A percentile compares a stretch with the other conserved stretches of the same genome.
Conservation (phyloP, 352 stramenopile genomes). For the Globisporangium perplexum region DNA sequence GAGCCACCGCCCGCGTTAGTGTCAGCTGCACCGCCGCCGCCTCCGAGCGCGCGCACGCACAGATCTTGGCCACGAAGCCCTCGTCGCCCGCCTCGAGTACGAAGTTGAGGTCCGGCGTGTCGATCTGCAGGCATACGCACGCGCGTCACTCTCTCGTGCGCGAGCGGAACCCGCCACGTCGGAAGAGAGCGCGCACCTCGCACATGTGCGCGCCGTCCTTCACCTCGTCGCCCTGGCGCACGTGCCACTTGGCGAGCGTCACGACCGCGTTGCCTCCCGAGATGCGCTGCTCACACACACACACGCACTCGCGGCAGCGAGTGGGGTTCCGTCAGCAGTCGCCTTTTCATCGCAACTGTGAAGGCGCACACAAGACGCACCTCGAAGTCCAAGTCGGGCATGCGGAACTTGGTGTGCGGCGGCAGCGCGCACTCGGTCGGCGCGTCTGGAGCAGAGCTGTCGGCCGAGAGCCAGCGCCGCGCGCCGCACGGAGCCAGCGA, state of each 20-base stretch:
- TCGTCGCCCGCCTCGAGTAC: slow-evolving; percentile 76
- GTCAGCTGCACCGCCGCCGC: not conserved
- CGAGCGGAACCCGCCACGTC: no score
- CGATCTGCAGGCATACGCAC: slow-evolving; percentile 34
- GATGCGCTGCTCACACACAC: slow-evolving; percentile 31
- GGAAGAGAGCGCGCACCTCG: slow-evolving; percentile 30
- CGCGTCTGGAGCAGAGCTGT: not conserved
- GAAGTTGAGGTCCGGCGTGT: slow-evolving; percentile 80
- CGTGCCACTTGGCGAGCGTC: slow-evolving; percentile 77
- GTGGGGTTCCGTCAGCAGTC: not conserved
- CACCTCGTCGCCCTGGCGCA: slow-evolving; percentile 54
- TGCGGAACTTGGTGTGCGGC: slow-evolving; percentile 82
- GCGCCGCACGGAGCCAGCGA: not conserved
- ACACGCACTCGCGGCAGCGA: no score
- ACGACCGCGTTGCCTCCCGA: slow-evolving; percentile 39
- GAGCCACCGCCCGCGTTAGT: not conserved
- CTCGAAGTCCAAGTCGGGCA: slow-evolving; percentile 84
- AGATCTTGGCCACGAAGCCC: slow-evolving; percentile 55
- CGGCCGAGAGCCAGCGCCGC: slow-evolving; percentile 9
- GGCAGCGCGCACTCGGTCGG: slow-evolving; percentile 25
- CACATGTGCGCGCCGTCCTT: slow-evolving; percentile 70
- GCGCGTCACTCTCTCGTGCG: not conserved
- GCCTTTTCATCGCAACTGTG: not conserved
- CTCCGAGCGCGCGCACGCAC: slow-evolving; percentile 2
- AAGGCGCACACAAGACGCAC: slow-evolving; percentile 14